Evolutionary conservation across 441 rosid species (phyloP), one percentile per base, ranked within the genome.

Genomic region (Populus trichocarpa): DNA sequence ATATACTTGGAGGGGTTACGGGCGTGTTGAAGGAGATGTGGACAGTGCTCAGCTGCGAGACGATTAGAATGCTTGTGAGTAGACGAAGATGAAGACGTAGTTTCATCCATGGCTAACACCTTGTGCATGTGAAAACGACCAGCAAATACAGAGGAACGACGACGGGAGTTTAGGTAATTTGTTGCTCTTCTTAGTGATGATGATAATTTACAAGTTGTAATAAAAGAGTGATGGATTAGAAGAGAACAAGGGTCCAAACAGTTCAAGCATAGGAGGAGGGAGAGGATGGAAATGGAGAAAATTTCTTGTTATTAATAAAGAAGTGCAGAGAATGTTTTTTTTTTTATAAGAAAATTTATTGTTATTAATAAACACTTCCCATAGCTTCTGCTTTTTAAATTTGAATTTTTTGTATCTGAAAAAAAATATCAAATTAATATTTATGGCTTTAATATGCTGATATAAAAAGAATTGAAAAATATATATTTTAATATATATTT

Each of bases 1-100:
- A 90, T 94, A 22, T 33, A 1, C 7, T 33, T 33, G 35, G 35
- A 33, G 6, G 94, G 99, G 78, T 96, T 96, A 76, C 94, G 97
- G 13, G 97, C 97, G 75, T 96, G 98, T 77, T 96, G 99, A 72
- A 96, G 99, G 73, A 96, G 96, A 84, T 93, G 91, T 35, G 97
- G 99, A 80, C 97, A 92, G 71, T 92, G 98, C 85, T 96, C 97
- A 3, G 92, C 78, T n/a, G 97, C 93, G 70, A 93, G 91, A 76
- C 96, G 97, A 69, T 96, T 96, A 6, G 88, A 87, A 83, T 86
- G 77, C 77, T 75, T 82, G 76, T 75, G 93, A 78, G 93, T 73
- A 46, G 81, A 40, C 2, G 88, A 79, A 8, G 81, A 77, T 46
- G 88, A 0, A 88, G 78, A 63, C 86, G 74, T 71, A 53, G 77